Evolutionary conservation across 192 early-diverging fungal genomes (phyloP), one percentile per base, ranked within the genome.

Genomic region (Geranomyces variabilis): DNA sequence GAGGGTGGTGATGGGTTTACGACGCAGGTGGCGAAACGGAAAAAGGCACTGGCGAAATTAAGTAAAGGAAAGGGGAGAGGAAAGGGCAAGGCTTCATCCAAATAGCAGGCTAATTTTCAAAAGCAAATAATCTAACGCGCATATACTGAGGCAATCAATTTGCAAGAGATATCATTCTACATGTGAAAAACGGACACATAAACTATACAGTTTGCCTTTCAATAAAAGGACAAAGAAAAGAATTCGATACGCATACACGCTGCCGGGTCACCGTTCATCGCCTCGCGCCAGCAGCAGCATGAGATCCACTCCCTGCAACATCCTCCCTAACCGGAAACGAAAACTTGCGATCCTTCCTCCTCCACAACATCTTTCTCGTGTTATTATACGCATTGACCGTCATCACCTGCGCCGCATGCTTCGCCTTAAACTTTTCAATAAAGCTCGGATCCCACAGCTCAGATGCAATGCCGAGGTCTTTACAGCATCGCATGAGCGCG

Each of bases 331-430:
- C 26, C 22, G 58, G 58, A 33, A 26, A 60, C 58, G 58, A 90
- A 57, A 91, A 78, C 24, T 75, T 79, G 14, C 84, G 80, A 60
- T 89, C 89, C 75, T 93, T 96, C 49, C 88, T 84, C 73, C 90
- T 88, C 94, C 94, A 99, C 69, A 96, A 71, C 79, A 85, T 88
- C 82, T 89, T 95, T 81, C 90, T 92, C 64, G 76, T 84, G 26
- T 90, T 91, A 45, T 79, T 90, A n/a, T 75, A 75, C n/a, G 86
- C 85, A 74, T 93, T 87, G 48, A 89, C 92, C 14, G 85, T 92
- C 83, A 81, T 88, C 7, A 90, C 86, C 76, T 92, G 89, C 34
- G 86, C 88, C 62, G 93, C 93, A 68, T 96, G 78, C 62, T 88
- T 76, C 49, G 82, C 86, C 83, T 93, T 96, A 79, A 71, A 62